Base-by-base conservation (phyloP, 371 early-diverging fungal genomes). In the Apophysomyces elegans region DNA sequence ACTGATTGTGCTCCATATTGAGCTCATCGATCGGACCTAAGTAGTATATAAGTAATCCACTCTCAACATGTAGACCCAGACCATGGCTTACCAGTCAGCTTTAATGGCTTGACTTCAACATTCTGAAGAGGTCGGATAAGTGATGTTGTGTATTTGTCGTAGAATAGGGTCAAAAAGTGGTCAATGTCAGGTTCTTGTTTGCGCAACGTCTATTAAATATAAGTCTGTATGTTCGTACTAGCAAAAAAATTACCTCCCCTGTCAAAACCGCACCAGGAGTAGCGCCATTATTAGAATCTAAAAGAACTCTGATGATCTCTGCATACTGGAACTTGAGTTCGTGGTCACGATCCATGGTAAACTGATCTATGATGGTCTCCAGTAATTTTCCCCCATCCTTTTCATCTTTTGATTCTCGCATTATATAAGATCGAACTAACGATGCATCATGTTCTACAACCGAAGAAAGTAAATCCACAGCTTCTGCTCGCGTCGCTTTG, bases 361-460 rank as follows among this genome's bases (percentile, higher is more conserved):
- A 86, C 61, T 86, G 82, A 8, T 86, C 75, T 18, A 95, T 73
- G 11, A 96, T 74, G 8, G 81, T 77, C 37, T 86, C 80, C 62
- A 94, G 62, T 26, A 91, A 74, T 79, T 78, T 59, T 62, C 50
- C 21, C 50, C 26, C 12, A 36, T 65, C 54, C 65, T 81, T 76
- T 37, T 80, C 76, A 11, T 80, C 75, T 37, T 68, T 73, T 2
- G 77, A 66, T 63, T 95, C 93, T 32, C 81, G 86, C 8, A 93
- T 61, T 37, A 89, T 86, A 57, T 88, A 83, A 1, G 87, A 80
- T 16, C 97, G 83, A 1, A 95, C 86, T 8, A 93, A 69, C 13
- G 84, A 77, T 9, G 93, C 87, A 64, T 95, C 93, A 59, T 91
- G 88, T 56, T 96, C 95, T 45, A 94, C 78, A 3, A 95, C 84